Evolutionary conservation across 805 yeast species (phyloP).

Genomic region (Yarrowia divulgata): DNA sequence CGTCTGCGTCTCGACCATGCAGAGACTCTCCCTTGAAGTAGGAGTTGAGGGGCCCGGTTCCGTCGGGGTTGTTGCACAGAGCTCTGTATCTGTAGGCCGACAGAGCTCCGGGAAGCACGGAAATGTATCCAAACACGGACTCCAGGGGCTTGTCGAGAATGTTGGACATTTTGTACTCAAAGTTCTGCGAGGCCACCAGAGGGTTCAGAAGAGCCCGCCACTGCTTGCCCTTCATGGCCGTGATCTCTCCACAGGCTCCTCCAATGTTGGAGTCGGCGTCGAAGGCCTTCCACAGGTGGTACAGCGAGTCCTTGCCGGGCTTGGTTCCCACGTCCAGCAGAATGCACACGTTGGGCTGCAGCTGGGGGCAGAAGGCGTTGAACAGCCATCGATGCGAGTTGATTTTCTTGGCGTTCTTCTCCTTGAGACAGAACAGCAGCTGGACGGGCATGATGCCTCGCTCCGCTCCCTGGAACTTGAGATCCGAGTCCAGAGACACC

Average conservation of each 20-base stretch:
- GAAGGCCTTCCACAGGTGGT: conserved; percentile 96
- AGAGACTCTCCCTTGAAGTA: conserved; percentile 88
- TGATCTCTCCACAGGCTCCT: conserved; percentile 98
- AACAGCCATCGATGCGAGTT: conserved; percentile 98
- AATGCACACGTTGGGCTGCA: conserved; percentile 90
- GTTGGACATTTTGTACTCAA: conserved; percentile 97
- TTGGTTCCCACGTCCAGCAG: conserved; percentile 96
- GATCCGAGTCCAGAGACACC: conserved; percentile 85
- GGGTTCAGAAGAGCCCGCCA: conserved; percentile 87
- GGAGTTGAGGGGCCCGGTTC: conserved; percentile 88
- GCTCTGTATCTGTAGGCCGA: conserved; percentile 95
- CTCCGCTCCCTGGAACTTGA: conserved; percentile 89
- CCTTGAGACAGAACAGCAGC: conserved; percentile 89
- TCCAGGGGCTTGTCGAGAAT: conserved; percentile 94
- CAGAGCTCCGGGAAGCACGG: conserved; percentile 94
- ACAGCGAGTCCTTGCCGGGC: conserved; percentile 86
- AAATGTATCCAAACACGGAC: conserved; percentile 88
- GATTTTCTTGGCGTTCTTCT: conserved; percentile 88
- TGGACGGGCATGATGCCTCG: conserved; percentile 95
- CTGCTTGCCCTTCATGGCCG: conserved; percentile 90
- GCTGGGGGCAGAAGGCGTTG: conserved; percentile 89
- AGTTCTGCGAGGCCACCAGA: conserved; percentile 93
- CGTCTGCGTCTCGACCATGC: conserved; percentile 68
- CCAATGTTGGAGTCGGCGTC: conserved; percentile 96
- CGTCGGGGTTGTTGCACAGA: conserved; percentile 80